Conservation (phyloP, 495 filamentous ascomycete genomes). For the Acidomyces sp. region DNA sequence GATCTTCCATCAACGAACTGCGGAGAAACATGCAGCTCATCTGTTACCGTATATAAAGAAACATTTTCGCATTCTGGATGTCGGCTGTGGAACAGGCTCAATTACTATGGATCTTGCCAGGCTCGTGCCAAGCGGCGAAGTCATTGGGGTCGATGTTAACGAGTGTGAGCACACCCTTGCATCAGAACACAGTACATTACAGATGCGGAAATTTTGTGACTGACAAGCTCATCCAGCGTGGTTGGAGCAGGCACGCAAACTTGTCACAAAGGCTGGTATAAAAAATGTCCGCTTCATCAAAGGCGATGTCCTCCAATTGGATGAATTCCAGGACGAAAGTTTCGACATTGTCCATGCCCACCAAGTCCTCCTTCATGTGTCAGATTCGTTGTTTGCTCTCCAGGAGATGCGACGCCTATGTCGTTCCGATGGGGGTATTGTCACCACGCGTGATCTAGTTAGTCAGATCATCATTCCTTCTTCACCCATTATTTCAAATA, state of each 20-base stretch:
- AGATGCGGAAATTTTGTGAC: no score
- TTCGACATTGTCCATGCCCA: slow-evolving; percentile 47
- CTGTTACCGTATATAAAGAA: slow-evolving; percentile 11
- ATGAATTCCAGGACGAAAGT: slow-evolving; percentile 30
- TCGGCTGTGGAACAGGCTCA: slow-evolving; percentile 14
- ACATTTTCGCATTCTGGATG: slow-evolving; percentile 7
- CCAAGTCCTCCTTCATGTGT: slow-evolving; percentile 42
- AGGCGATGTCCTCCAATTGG: slow-evolving; percentile 1
- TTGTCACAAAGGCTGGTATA: neutral
- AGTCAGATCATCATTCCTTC: neutral
- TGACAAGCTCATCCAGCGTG: neutral
- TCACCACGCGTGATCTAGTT: slow-evolving; percentile 26
- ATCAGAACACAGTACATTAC: neutral
- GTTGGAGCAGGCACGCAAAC: neutral
- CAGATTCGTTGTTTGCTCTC: slow-evolving; percentile 31
- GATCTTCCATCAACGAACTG: slow-evolving; percentile 6
- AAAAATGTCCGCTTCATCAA: slow-evolving; percentile 5
- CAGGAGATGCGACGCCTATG: slow-evolving; percentile 38
- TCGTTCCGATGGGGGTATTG: slow-evolving; percentile 40
- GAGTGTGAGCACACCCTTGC: neutral
- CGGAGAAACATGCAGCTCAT: slow-evolving; percentile 7
- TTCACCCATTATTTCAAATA: neutral
- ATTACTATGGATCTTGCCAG: slow-evolving; percentile 27
- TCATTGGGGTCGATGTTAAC: slow-evolving; percentile 3
- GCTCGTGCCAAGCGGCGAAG: slow-evolving; percentile 4